Conservation (phyloP, 179 eudicot species). For the Camellia oleifera region DNA sequence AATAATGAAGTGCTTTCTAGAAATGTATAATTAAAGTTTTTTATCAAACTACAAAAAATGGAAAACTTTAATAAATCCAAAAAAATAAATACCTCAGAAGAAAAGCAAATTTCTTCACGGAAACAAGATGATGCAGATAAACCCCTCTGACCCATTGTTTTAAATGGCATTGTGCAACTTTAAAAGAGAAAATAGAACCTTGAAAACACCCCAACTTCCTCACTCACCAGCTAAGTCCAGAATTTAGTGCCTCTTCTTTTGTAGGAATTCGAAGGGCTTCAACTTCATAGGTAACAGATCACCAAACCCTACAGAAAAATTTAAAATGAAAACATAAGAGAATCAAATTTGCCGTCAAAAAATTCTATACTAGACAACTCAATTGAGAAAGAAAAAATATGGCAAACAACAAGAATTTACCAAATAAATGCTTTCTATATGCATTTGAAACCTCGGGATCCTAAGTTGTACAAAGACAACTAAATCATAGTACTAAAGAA, state of each 20-base stretch:
- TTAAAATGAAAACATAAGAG: no score
- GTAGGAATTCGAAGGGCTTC: no score
- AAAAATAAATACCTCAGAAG: constrained; percentile 20
- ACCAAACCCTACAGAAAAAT: neutral
- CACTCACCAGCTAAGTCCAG: neutral
- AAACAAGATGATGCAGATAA: constrained; percentile 16
- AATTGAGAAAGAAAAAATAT: no score
- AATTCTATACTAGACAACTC: no score
- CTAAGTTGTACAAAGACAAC: no score
- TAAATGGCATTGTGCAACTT: neutral
- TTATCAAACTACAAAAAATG: neutral
- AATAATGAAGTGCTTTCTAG: neutral
- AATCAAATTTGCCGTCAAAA: no score
- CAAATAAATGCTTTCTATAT: no score
- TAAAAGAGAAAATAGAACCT: neutral
- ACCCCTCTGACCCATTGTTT: constrained; percentile 2
- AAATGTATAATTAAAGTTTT: neutral
- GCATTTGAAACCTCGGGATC: no score
- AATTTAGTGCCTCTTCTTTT: no score
- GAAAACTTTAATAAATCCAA: neutral
- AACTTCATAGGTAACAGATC: neutral
- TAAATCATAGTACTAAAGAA: no score
- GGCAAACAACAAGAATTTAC: no score
- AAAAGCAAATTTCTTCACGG: constrained; percentile 22
- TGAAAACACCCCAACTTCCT: neutral